These are phyloP conservation scores for Trichoderma koningii DNA, from an alignment of 2,329 filamentous ascomycete species.

Conservation along the genomic window DNA sequence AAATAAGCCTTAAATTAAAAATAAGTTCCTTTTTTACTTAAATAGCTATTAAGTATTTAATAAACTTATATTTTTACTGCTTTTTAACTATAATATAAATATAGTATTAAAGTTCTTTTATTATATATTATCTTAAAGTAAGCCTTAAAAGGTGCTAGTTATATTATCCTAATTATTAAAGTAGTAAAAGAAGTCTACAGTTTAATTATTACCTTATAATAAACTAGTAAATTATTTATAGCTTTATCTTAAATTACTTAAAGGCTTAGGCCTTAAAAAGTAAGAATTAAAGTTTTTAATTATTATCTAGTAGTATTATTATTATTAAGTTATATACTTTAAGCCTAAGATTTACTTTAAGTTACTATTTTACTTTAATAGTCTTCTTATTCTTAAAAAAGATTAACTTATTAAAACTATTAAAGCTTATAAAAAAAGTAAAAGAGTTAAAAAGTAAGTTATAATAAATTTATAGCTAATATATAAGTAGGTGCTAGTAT, in stretches of 20 bases:
- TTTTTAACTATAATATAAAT: neutral
- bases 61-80: neutral
- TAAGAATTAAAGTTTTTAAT: neutral
- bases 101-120: neutral
- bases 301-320: neutral
- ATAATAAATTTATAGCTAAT: neutral
- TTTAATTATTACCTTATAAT: neutral
- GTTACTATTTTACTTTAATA: conserved; percentile 7
- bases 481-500: neutral
- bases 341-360: neutral
- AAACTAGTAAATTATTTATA: no score
- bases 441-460: neutral
- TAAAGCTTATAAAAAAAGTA: conserved; percentile 5
- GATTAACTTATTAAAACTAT: neutral
- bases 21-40: neutral
- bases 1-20: neutral
- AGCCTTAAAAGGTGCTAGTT: neutral
- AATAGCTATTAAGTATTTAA: neutral
- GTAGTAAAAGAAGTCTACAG: neutral
- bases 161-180: neutral
- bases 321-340: neutral
- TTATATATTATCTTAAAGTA: neutral
- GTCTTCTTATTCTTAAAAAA: neutral
- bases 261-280: neutral
- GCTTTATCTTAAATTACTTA: neutral